Percentiles rank a stretch among this genome's conserved stretches.
Conservation (phyloP, 371 early-diverging fungal genomes). For the Apophysomyces sp. region DNA sequence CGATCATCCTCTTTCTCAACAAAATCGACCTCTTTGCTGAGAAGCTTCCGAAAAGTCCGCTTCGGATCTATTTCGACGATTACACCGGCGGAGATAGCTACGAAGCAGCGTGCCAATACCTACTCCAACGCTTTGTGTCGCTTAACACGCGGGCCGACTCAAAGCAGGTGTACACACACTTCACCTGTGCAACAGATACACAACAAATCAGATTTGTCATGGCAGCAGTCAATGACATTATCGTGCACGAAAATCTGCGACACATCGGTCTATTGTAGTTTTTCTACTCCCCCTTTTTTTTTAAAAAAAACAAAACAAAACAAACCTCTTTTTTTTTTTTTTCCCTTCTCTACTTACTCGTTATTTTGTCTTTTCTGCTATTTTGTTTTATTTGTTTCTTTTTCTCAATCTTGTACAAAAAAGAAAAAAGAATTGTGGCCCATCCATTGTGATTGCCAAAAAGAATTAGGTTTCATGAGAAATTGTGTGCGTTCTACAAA, state of each 20-base stretch:
- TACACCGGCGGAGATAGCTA: constrained; percentile 53
- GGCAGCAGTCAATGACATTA: constrained; percentile 72
- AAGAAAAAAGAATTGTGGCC: no score
- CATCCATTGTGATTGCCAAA: no score
- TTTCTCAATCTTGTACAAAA: neutral
- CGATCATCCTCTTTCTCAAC: constrained; percentile 20
- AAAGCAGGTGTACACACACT: constrained; percentile 54
- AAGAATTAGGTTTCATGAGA: no score
- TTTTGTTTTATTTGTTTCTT: neutral
- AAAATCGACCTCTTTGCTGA: constrained; percentile 30
- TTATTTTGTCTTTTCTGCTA: neutral
- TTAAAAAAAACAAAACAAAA: neutral
- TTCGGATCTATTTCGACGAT: constrained; percentile 23
- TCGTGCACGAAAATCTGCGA: constrained; percentile 59
- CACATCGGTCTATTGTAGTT: constrained; percentile 67
- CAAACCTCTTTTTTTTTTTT: no score
- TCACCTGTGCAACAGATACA: constrained; percentile 65
- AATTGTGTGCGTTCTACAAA: no score
- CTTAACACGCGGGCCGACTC: constrained; percentile 38
- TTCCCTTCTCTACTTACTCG: neutral
- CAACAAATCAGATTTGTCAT: constrained; percentile 71
- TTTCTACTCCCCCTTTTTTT: no score
- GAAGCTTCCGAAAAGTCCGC: constrained; percentile 17
- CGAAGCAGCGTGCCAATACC: constrained; percentile 57
- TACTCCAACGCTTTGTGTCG: constrained; percentile 44